Evolutionary conservation across 306 rosid species (phyloP).

Genomic region (Hylodesmum podocarpum): DNA sequence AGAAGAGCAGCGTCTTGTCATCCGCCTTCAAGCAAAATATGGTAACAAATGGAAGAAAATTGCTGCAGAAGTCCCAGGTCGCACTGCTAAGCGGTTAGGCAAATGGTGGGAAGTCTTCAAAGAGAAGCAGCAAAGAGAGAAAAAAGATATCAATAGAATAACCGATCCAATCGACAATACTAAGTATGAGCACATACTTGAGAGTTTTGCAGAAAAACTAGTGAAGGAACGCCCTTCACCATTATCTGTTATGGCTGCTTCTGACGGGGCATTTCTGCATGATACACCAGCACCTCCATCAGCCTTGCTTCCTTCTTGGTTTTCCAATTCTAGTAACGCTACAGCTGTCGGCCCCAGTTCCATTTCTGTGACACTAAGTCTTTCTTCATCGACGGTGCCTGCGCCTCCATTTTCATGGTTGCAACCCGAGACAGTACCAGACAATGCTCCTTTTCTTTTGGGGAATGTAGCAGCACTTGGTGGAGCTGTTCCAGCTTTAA

Average conservation of each 20-base stretch:
- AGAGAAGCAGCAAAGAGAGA: too few species aligned
- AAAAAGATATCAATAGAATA: too few species aligned
- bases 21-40: too few species aligned
- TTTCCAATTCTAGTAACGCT: not conserved
- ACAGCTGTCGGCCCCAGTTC: not conserved
- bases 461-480: constrained; percentile 58
- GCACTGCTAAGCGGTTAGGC: too few species aligned
- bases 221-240: too few species aligned
- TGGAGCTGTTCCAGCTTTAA: constrained; percentile 33
- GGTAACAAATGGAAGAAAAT: too few species aligned
- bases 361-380: not conserved
- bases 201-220: too few species aligned
- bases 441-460: not conserved
- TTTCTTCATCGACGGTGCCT: not conserved
- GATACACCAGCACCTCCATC: not conserved
- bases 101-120: too few species aligned
- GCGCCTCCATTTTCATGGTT: constrained; percentile 47
- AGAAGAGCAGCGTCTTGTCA: too few species aligned
- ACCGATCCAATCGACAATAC: too few species aligned
- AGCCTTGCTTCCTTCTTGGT: not conserved
- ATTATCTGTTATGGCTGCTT: not conserved
- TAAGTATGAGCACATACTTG: too few species aligned
- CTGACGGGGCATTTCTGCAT: not conserved
- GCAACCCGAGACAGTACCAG: constrained; percentile 65
- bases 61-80: too few species aligned